Conservation (phyloP, 331 rosid species). For the Spiraea crenata region DNA sequence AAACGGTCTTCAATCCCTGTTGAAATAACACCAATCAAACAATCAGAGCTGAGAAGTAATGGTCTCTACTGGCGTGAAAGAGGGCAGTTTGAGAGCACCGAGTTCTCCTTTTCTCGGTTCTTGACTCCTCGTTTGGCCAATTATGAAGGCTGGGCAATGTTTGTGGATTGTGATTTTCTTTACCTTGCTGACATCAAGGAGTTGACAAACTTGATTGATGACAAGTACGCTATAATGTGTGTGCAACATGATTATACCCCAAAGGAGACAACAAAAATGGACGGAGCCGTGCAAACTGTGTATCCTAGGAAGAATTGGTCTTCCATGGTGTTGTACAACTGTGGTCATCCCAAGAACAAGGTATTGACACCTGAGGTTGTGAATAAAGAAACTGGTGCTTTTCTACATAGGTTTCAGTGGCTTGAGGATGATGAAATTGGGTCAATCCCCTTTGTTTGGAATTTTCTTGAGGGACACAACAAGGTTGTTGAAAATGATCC, state of each 20-base stretch:
- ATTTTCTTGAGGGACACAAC: slow-evolving; percentile 94
- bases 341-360: slow-evolving; percentile 78
- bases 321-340: slow-evolving; percentile 91
- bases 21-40: slow-evolving; percentile 71
- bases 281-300: slow-evolving; percentile 89
- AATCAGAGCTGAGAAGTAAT: slow-evolving; percentile 64
- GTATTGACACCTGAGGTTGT: slow-evolving; percentile 65
- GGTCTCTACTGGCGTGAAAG: slow-evolving; percentile 88
- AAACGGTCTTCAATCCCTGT: slow-evolving; percentile 80
- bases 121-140: slow-evolving; percentile 71
- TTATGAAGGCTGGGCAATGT: slow-evolving; percentile 85
- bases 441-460: slow-evolving; percentile 86
- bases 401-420: slow-evolving; percentile 94
- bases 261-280: slow-evolving; percentile 93
- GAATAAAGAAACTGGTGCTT: slow-evolving; percentile 81
- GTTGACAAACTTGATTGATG: slow-evolving; percentile 49
- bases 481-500: slow-evolving; percentile 61
- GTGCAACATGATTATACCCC: slow-evolving; percentile 92
- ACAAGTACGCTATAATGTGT: slow-evolving; percentile 71
- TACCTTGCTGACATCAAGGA: slow-evolving; percentile 72
- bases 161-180: slow-evolving; percentile 87
- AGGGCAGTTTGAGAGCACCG: slow-evolving; percentile 87
- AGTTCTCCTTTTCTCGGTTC: slow-evolving; percentile 90
- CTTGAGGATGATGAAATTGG: slow-evolving; percentile 87
- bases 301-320: slow-evolving; percentile 99